A percentile compares a stretch with the other conserved stretches of the same genome.
phyloP scores from a whole-genome alignment of 352 stramenopile genomes.

The Discostella stelligera region DNA sequence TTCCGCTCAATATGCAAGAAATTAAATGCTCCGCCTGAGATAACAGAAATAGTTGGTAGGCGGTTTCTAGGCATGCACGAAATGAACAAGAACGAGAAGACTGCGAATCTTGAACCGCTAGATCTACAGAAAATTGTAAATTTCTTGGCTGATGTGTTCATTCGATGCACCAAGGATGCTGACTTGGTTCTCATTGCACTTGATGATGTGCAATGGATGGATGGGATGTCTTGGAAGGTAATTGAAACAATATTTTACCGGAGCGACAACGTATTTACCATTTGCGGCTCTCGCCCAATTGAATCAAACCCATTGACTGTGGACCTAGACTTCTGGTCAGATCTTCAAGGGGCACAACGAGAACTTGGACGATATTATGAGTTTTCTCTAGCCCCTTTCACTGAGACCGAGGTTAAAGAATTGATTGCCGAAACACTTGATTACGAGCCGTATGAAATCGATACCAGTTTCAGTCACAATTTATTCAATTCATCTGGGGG shows the following conservation, averaged over 20 bases:
- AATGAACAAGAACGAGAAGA: constrained; percentile 1
- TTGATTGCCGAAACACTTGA: constrained; percentile 57
- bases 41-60: constrained; percentile 54
- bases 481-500: constrained; percentile 52
- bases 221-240: constrained; percentile 76
- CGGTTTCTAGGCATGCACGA: constrained; percentile 42
- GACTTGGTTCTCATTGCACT: constrained; percentile 63
- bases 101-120: constrained; percentile 14
- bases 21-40: constrained; percentile 52
- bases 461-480: constrained; percentile 50
- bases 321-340: constrained; percentile 40
- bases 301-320: constrained; percentile 49
- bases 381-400: constrained; percentile 53
- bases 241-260: constrained; percentile 59
- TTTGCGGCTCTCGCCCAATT: constrained; percentile 58
- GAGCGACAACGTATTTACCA: constrained; percentile 62
- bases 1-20: constrained; percentile 52
- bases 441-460: constrained; percentile 42
- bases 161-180: constrained; percentile 55
- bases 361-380: constrained; percentile 43
- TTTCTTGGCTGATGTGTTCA: constrained; percentile 67
- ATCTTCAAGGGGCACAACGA: constrained; percentile 34
- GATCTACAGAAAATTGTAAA: constrained; percentile 52
- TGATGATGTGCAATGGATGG: constrained; percentile 76
- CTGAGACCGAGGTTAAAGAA: constrained; percentile 48